Evolutionary conservation across 225 moss, liverwort and hornwort species (phyloP).

Genomic region (Pseudisothecium myosuroides): DNA sequence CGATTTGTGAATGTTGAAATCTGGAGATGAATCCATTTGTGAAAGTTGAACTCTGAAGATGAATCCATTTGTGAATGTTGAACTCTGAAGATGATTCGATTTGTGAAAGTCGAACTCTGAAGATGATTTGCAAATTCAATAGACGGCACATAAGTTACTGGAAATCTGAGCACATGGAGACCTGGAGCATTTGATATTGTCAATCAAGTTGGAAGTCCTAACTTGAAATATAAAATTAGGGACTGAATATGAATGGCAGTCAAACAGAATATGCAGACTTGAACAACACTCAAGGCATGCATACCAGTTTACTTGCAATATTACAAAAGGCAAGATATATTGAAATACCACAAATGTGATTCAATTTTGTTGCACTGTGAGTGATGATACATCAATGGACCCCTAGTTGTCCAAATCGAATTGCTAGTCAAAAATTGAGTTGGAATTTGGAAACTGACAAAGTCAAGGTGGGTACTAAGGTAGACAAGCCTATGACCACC

Average conservation of each 20-base stretch:
- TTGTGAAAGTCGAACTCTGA: background rate
- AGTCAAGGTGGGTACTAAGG: background rate
- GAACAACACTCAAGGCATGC: background rate
- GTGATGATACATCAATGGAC: background rate
- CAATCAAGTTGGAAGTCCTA: background rate
- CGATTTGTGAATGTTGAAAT: background rate
- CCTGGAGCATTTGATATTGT: background rate
- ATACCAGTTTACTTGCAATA: background rate
- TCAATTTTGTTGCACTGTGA: background rate
- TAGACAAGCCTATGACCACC: too few species aligned
- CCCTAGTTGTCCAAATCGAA: background rate
- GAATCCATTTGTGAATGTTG: background rate
- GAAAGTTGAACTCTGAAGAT: background rate
- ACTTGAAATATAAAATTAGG: background rate
- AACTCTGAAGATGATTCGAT: background rate
- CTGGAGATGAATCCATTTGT: background rate
- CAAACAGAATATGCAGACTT: background rate
- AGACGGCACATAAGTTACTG: background rate
- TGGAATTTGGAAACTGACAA: background rate
- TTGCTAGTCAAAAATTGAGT: background rate
- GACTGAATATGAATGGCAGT: background rate
- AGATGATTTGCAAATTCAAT: background rate
- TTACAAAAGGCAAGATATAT: background rate
- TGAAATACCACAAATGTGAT: background rate
- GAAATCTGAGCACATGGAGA: background rate